Conservation (phyloP, 2,329 filamentous ascomycete species). For the Sporothrix curviconia region DNA sequence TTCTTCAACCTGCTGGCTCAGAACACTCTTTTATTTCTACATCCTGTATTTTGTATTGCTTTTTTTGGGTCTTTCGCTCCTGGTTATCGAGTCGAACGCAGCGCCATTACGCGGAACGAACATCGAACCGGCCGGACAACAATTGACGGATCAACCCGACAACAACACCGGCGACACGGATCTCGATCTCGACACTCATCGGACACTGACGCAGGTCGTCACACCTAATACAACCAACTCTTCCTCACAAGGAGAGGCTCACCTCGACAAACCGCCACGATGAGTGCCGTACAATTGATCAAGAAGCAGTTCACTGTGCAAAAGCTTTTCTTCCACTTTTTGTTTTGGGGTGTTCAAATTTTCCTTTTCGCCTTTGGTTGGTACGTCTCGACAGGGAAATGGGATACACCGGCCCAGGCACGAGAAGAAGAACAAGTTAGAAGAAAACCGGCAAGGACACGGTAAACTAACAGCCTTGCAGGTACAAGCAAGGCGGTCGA, state of each 20-base stretch:
- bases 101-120: not conserved
- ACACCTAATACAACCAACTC: conserved; percentile 30
- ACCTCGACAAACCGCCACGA: conserved; percentile 31
- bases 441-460: too few species aligned
- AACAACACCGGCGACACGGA: not conserved
- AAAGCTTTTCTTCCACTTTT: conserved; percentile 71
- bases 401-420: not conserved
- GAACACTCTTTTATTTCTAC: conserved; percentile 32
- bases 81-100: not conserved
- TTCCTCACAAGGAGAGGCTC: not conserved
- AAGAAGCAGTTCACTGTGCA: conserved; percentile 60
- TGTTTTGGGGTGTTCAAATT: conserved; percentile 76
- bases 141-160: not conserved
- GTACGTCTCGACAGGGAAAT: conserved; percentile 51
- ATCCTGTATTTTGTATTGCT: conserved; percentile 29
- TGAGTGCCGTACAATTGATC: conserved; percentile 35
- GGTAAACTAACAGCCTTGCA: conserved; percentile 33
- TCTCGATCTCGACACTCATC: conserved; percentile 5
- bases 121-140: not conserved
- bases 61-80: not conserved
- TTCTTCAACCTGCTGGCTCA: conserved; percentile 53
- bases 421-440: not conserved
- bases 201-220: conserved; percentile 51
- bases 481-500: conserved; percentile 74
- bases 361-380: conserved; percentile 79